Evolutionary conservation across 2,329 filamentous ascomycete species (phyloP).

Genomic region (Myriosclerotinia curreyana): DNA sequence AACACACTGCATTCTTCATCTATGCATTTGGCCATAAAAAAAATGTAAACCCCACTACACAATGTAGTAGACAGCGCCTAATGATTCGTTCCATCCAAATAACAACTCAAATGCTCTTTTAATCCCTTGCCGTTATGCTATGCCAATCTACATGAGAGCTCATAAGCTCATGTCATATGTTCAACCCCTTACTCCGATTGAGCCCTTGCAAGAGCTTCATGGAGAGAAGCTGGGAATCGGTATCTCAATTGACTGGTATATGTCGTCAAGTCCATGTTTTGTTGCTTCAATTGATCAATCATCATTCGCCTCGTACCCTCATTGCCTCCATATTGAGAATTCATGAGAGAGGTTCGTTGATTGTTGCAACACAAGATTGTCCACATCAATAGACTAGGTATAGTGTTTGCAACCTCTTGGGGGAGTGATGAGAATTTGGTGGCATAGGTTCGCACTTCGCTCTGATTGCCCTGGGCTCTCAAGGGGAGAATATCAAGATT

Average conservation of each 20-base stretch:
- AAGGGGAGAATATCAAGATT: constrained; percentile 77
- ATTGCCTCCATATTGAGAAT: constrained; percentile 71
- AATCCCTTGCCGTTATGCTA: not conserved
- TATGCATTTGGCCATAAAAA: not conserved
- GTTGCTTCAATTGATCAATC: constrained; percentile 70
- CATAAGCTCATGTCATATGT: constrained; percentile 2
- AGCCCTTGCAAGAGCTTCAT: constrained; percentile 82
- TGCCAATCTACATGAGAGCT: constrained; percentile 14
- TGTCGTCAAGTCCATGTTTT: constrained; percentile 85
- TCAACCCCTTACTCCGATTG: constrained; percentile 32
- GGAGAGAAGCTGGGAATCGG: constrained; percentile 79
- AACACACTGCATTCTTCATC: not conserved
- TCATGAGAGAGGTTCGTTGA: constrained; percentile 68
- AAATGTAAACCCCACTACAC: not conserved
- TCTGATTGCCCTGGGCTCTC: constrained; percentile 69
- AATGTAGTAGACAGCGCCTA: constrained; percentile 5
- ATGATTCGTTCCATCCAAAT: constrained; percentile 14
- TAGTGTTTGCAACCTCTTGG: constrained; percentile 79
- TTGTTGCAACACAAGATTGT: constrained; percentile 81
- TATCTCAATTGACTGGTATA: constrained; percentile 93
- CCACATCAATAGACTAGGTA: constrained; percentile 92
- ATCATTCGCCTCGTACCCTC: constrained; percentile 61
- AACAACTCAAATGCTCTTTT: constrained; percentile 12
- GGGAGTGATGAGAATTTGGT: constrained; percentile 76
- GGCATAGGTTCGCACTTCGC: constrained; percentile 74